Conservation (phyloP, 2,329 filamentous ascomycete genomes). For the Penicillium sp. region DNA sequence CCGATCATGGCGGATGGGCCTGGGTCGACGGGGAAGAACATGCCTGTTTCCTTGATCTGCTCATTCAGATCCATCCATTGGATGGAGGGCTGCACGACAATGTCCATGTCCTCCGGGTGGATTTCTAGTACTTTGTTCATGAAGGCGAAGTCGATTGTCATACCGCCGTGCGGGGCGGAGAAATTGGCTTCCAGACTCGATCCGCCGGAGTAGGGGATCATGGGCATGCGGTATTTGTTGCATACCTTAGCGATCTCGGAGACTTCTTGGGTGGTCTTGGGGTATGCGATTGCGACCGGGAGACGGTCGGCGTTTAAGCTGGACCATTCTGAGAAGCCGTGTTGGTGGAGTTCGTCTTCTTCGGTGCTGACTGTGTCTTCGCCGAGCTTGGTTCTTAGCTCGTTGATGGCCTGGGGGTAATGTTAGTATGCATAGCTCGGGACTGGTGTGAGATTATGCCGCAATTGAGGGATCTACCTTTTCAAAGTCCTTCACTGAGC, state of each 20-base stretch:
- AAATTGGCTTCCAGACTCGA: slow-evolving; percentile 89
- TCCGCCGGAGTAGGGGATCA: slow-evolving; percentile 84
- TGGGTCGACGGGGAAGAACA: slow-evolving; percentile 91
- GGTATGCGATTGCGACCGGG: slow-evolving; percentile 66
- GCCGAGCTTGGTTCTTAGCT: slow-evolving; percentile 55
- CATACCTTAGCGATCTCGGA: slow-evolving; percentile 68
- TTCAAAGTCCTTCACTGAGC: slow-evolving; percentile 39
- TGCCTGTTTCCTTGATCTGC: slow-evolving; percentile 67
- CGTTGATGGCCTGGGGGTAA: slow-evolving; percentile 52
- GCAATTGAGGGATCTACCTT: slow-evolving; percentile 30
- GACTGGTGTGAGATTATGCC: neutral
- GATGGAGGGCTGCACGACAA: slow-evolving; percentile 86
- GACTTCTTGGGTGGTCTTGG: slow-evolving; percentile 64
- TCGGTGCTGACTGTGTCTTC: slow-evolving; percentile 64
- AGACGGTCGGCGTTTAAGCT: slow-evolving; percentile 64
- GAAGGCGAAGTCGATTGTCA: slow-evolving; percentile 83
- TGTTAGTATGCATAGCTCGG: neutral
- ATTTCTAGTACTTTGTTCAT: slow-evolving; percentile 82
- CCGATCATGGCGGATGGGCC: slow-evolving; percentile 63
- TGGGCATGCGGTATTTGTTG: slow-evolving; percentile 74
- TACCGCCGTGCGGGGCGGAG: slow-evolving; percentile 78
- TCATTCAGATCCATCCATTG: slow-evolving; percentile 91
- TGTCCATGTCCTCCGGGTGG: slow-evolving; percentile 85
- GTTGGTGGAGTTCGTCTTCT: slow-evolving; percentile 61
- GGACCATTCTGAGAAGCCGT: slow-evolving; percentile 71